phyloP scores from a whole-genome alignment of 169 alveolate genomes.

The Cryptosporidium viatorum region DNA sequence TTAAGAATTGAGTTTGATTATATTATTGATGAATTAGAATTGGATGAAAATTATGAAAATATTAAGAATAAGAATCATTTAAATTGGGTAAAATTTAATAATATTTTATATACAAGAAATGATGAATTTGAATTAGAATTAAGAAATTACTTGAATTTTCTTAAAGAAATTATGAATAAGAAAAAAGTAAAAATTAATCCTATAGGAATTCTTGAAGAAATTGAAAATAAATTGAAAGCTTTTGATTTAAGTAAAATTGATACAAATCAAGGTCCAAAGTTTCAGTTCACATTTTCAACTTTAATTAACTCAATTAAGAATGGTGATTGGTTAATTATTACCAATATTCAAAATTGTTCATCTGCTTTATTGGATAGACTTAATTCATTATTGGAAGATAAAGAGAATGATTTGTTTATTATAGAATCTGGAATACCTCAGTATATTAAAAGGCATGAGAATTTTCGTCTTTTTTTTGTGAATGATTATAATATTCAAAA shows the following conservation, averaged over 20 bases:
- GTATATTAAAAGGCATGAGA: constrained; percentile 83
- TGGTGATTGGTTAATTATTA: constrained; percentile 93
- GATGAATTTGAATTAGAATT: not conserved
- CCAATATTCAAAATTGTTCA: constrained; percentile 89
- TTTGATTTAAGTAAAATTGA: not conserved
- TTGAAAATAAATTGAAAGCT: not conserved
- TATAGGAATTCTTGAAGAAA: not conserved
- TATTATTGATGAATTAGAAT: not conserved
- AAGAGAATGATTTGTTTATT: constrained; percentile 71
- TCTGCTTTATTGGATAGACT: constrained; percentile 94
- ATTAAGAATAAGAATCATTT: not conserved
- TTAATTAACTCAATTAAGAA: constrained; percentile 87
- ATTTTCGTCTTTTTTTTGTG: constrained; percentile 86
- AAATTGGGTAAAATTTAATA: not conserved
- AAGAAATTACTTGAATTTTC: not conserved
- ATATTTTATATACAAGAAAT: not conserved
- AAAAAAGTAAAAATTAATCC: not conserved
- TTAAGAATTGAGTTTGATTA: not conserved
- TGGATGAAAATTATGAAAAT: no score
- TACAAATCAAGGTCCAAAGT: constrained; percentile 1
- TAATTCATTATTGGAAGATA: constrained; percentile 93
- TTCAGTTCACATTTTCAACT: constrained; percentile 43
- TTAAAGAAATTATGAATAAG: no score
- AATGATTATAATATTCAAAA: constrained; percentile 77
- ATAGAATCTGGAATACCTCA: constrained; percentile 59